Evolutionary conservation across 1,284 basidiomycete species (phyloP), one percentile per base, ranked within the genome.

Genomic region (Ganoderma leucocontextum): DNA sequence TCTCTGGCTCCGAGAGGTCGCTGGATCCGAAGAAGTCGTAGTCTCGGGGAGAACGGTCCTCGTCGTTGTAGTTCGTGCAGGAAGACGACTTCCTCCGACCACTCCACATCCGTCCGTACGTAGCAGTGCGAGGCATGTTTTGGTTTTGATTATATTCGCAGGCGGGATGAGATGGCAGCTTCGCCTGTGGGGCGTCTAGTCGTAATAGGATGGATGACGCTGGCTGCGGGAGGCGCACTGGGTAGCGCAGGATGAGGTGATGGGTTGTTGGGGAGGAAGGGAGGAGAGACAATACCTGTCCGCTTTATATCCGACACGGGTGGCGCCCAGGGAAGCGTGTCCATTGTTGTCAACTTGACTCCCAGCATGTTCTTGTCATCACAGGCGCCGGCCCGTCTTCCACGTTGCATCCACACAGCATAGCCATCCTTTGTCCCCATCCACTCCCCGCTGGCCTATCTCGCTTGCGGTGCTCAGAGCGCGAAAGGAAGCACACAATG

Each of bases 1-100:
- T 65, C 52, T 67, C 67, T 52, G 66, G 61, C 65, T 70, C 69
- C 41, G 71, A 72, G 35, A 72, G 67, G 19, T 72, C 71, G 69
- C 71, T 72, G 19, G 67, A 66, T 9, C 64, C 62, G 52, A 63
- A 68, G 13, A 63, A 58, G 52, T 67, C 65, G 36, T 65, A 67
- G 17, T 41, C 63, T 35, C 60, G 60, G 9, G 59, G 39, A 13
- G 53, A 17, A 13, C 59, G 57, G 42, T 69, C 71, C 29, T 70
- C 69, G 39, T 70, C 66, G n/a, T 68, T 65, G 62, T 65, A 69
- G 22, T 19, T 41, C 17, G 36, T 15, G 64, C 63, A 64, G 2
- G 66, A 62, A 33, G 60, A 57, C 8, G 67, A 49, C n/a, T 53
- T 38, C 59, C 62, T 58, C 65, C 12, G 69, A 39, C 65, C n/a